These are phyloP conservation scores for Malassezia globosa DNA, from an alignment of 1,284 basidiomycete genomes.

Conservation along the genomic window DNA sequence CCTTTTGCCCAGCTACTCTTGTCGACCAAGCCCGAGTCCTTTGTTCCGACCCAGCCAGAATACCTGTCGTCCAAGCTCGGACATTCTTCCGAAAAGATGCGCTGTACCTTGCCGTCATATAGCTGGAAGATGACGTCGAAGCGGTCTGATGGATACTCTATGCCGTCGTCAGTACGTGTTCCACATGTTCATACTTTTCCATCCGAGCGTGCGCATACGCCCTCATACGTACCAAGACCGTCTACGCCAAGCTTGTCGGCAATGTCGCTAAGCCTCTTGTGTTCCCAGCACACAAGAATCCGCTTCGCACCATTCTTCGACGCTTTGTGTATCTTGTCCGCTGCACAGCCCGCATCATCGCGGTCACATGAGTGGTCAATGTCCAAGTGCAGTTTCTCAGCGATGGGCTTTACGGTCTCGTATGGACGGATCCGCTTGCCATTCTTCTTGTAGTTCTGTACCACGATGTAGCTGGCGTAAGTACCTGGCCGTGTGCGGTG, in stretches of 20 bases:
- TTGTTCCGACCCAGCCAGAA: conserved; percentile 1
- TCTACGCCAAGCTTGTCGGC: conserved; percentile 31
- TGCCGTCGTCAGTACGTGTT: too few relatives aligned
- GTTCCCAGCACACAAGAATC: conserved; percentile 31
- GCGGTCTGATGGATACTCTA: conserved; percentile 14
- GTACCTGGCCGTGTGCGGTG: not conserved
- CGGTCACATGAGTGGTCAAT: conserved; percentile 43
- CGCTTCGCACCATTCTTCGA: conserved; percentile 17
- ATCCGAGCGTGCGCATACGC: too few relatives aligned
- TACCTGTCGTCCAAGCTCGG: conserved; percentile 18
- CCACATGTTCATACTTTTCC: not conserved
- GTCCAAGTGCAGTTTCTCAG: conserved; percentile 32
- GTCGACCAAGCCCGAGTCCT: conserved; percentile 5
- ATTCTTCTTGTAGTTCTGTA: conserved; percentile 29
- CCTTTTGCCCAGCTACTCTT: conserved; percentile 5
- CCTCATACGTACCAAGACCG: too few relatives aligned
- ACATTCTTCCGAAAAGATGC: conserved; percentile 24
- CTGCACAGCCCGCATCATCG: conserved; percentile 39
- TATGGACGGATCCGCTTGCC: conserved; percentile 38
- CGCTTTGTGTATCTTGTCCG: conserved; percentile 26
- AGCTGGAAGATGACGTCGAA: conserved; percentile 24
- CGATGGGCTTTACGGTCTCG: conserved; percentile 43
- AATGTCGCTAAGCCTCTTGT: conserved; percentile 27
- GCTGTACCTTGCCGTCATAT: conserved; percentile 15
- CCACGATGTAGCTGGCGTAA: conserved; percentile 17